phyloP scores from a whole-genome alignment of 2,329 filamentous ascomycete species.

The Waltergamsia citrina region DNA sequence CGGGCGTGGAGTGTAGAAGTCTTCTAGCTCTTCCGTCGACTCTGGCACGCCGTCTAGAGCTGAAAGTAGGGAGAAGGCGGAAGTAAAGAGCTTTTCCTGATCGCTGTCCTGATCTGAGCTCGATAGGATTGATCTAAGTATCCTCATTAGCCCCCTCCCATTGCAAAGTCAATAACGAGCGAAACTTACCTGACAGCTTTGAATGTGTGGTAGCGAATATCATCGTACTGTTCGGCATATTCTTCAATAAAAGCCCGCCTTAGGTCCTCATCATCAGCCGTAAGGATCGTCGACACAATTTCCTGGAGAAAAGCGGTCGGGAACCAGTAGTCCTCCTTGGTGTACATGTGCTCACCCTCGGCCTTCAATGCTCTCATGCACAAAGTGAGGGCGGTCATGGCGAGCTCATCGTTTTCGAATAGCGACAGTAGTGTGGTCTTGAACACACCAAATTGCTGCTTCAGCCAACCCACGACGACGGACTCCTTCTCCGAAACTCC shows the following conservation, averaged over 20 bases:
- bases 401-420: conserved; percentile 52
- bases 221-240: conserved; percentile 71
- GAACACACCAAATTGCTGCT: conserved; percentile 64
- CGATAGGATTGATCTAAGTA: no score
- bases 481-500: conserved; percentile 62
- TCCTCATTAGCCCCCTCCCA: no score
- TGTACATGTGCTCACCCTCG: conserved; percentile 55
- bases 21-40: conserved; percentile 54
- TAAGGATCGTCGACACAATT: conserved; percentile 54
- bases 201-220: conserved; percentile 78
- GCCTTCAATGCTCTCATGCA: conserved; percentile 79
- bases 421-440: conserved; percentile 51
- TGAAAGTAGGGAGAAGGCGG: conserved; percentile 52
- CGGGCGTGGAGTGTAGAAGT: conserved; percentile 58
- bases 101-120: background rate
- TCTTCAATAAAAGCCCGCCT: conserved; percentile 67
- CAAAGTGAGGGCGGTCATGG: conserved; percentile 64
- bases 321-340: conserved; percentile 58
- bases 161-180: background rate
- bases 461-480: conserved; percentile 71
- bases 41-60: conserved; percentile 63
- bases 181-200: conserved; percentile 57
- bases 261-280: conserved; percentile 46
- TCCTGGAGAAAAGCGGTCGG: conserved; percentile 56
- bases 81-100: conserved; percentile 37